A percentile compares a stretch with the other conserved stretches of the same genome.
These are phyloP conservation scores for Lachnellula subtilissima DNA, from an alignment of 2,329 filamentous ascomycete species.

Conservation along the genomic window DNA sequence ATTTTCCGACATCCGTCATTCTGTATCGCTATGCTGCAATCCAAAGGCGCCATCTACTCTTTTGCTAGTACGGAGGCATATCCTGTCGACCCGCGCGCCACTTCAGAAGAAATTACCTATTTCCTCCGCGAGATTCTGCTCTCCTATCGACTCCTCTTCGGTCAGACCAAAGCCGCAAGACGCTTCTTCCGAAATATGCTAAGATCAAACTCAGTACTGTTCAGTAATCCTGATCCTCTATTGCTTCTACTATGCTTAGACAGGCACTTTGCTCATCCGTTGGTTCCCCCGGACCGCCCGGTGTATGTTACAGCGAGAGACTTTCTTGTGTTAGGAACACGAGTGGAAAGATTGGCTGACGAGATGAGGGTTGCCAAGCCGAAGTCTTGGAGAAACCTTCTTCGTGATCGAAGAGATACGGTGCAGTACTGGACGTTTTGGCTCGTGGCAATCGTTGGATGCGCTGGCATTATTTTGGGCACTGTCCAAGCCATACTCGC, in stretches of 20 bases:
- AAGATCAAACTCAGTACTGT: not conserved
- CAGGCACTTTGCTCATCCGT: not conserved
- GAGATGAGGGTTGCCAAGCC: slow-evolving; percentile 3
- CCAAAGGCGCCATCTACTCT: too few species aligned
- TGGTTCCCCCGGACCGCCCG: slow-evolving; percentile 2
- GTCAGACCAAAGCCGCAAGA: slow-evolving; percentile 18
- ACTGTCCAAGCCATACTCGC: slow-evolving; percentile 4
- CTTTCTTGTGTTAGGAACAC: slow-evolving; percentile 3
- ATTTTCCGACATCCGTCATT: slow-evolving; percentile 27
- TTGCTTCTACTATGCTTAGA: too few species aligned
- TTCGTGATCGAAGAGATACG: slow-evolving; percentile 4
- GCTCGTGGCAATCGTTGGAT: slow-evolving; percentile 5
- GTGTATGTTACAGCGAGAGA: slow-evolving; percentile 4
- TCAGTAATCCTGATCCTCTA: too few species aligned
- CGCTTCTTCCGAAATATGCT: slow-evolving; percentile 16
- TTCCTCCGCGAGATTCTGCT: slow-evolving; percentile 21
- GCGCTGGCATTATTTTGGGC: not conserved
- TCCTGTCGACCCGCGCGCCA: too few species aligned
- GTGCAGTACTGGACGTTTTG: slow-evolving; percentile 7
- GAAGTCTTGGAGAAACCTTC: slow-evolving; percentile 2
- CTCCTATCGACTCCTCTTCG: slow-evolving; percentile 25
- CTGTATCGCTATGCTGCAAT: slow-evolving; percentile 15
- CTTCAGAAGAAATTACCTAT: slow-evolving; percentile 11
- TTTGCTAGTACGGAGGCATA: too few species aligned
- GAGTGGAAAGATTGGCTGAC: slow-evolving; percentile 2